Base-by-base conservation (phyloP, 208 protist genomes). In the Crithidia expoeki region DNA sequence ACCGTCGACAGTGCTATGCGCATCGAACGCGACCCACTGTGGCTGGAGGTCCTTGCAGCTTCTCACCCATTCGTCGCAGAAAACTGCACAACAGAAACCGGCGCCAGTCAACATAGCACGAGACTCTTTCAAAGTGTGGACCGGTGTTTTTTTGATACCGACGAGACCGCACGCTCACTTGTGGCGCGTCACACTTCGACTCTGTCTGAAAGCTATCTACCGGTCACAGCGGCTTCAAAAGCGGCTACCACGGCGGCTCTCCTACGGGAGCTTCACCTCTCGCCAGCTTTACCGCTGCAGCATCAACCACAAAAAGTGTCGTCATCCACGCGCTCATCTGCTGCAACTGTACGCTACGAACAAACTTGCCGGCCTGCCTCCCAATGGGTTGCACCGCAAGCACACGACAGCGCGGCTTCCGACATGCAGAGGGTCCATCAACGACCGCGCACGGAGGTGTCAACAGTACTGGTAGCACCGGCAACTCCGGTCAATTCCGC, bases 11-110 rank as follows among this genome's bases (percentile, higher is more conserved):
- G 60, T 17, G 50, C 68, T 4, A 25, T 66, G 23, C 85, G 88
- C 36, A 76, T 94, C 33, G 72, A 76, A 6, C 81, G 88, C 50
- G 83, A 94, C 36, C 84, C 85, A 12, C 61, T 83, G 19, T 94
- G 89, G 89, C 32, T 94, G 46, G 72, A 84, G 30, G 76, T 92
- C 28, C 49, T 94, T 17, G 46, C 67, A n/a, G 73, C 66, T 50
- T 81, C 89, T 9, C 89, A 94, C 62, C 46, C 40, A 10, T 80
- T 56, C 38, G 51, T 94, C 23, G 61, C 68, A 27, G 30, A 36
- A 33, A 93, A 93, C 62, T 65, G 61, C 14, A 68, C 51, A 0
- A 32, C 49, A 4, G 27, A 53, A 17, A 47, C 42, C 3, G 42
- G 42, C n/a, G n/a, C n/a, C 9, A 47, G 14, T 47, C 16, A 47